These are phyloP conservation scores for Nicotiana knightiana DNA, from an alignment of 257 asterid species.

Conservation along the genomic window DNA sequence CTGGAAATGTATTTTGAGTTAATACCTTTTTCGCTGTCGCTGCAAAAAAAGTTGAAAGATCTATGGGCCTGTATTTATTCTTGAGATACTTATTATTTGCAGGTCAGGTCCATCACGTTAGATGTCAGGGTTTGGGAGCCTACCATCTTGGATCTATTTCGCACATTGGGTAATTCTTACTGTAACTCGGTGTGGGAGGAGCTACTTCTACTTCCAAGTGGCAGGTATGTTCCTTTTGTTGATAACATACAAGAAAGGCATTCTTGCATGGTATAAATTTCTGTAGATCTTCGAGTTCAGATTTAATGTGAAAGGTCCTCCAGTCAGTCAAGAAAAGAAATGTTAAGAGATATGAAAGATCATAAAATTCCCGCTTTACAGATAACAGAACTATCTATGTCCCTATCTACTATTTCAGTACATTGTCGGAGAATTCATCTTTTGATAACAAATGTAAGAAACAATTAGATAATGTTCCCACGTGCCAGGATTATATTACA, in stretches of 20 bases:
- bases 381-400: neutral
- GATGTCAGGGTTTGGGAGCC: conserved; percentile 99
- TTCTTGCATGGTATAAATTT: neutral
- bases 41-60: neutral
- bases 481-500: neutral
- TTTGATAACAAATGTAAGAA: too few relatives aligned
- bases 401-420: neutral
- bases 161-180: conserved; percentile 71
- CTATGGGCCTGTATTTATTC: neutral
- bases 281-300: neutral
- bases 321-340: neutral
- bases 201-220: conserved; percentile 50
- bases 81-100: conserved; percentile 21
- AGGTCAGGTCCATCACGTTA: conserved; percentile 89
- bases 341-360: neutral
- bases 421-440: neutral
- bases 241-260: neutral
- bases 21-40: neutral
- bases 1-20: neutral
- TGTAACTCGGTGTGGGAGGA: conserved; percentile 96
- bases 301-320: neutral
- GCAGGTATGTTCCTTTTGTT: conserved; percentile 44
- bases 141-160: conserved; percentile 68
- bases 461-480: neutral
- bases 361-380: neutral